Evolutionary conservation across 1,139 yeast genomes (phyloP).

Genomic region (Blastobotrys malaysiensis): DNA sequence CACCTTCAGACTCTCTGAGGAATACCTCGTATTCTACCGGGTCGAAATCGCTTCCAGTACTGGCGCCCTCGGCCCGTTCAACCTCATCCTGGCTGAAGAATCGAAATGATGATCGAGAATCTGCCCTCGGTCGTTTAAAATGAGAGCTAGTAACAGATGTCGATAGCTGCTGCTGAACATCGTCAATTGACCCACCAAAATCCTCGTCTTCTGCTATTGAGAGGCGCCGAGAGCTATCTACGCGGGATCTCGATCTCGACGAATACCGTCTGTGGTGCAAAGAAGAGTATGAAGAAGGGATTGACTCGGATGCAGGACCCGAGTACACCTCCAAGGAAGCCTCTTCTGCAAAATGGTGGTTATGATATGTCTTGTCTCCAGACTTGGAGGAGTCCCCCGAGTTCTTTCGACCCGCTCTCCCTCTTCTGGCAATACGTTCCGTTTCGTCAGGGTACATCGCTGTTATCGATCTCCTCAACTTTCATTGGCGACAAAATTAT

Average conservation of each 20-base stretch:
- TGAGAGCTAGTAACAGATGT: constrained; percentile 8
- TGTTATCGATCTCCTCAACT: background rate
- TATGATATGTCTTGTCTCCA: background rate
- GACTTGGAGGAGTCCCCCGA: background rate
- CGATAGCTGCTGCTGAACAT: constrained; percentile 4
- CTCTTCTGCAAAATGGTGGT: constrained; percentile 27
- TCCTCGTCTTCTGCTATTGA: constrained; percentile 11
- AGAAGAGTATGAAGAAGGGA: constrained; percentile 85
- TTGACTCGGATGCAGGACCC: constrained; percentile 84
- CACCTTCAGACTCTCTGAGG: background rate
- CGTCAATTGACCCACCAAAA: constrained; percentile 10
- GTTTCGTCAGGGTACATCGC: background rate
- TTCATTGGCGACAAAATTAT: background rate
- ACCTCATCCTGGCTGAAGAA: constrained; percentile 82
- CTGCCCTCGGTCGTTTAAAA: constrained; percentile 11
- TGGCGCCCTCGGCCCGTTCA: constrained; percentile 75
- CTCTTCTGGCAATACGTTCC: background rate
- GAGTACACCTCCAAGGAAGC: constrained; percentile 66
- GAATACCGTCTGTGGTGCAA: constrained; percentile 59
- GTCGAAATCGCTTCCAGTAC: constrained; percentile 64
- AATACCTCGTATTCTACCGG: constrained; percentile 40
- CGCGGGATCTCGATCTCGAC: constrained; percentile 28
- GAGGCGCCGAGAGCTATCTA: constrained; percentile 18
- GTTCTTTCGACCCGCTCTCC: background rate
- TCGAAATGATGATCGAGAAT: constrained; percentile 45